phyloP scores from a whole-genome alignment of 192 early-diverging fungal genomes.

The Coemansia sp. region DNA sequence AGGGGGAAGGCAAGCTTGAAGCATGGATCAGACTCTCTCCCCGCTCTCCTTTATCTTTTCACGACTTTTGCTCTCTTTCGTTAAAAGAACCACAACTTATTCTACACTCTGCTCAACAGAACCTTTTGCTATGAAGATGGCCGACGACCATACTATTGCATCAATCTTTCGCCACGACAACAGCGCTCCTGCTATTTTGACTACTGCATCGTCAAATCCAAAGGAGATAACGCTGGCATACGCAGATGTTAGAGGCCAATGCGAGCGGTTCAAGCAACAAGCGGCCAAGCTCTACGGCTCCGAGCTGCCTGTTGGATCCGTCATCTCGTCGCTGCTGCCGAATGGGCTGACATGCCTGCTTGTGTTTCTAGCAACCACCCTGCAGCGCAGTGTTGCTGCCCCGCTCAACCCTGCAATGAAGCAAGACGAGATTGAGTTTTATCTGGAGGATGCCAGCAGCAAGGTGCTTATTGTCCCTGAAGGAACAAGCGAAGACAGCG shows the following conservation, averaged over 20 bases:
- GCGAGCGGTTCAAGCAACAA: constrained; percentile 42
- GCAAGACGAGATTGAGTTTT: constrained; percentile 71
- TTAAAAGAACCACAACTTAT: not conserved
- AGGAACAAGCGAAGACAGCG: constrained; percentile 51
- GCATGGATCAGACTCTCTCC: too few species aligned
- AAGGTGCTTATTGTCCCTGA: constrained; percentile 64
- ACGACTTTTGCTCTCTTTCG: not conserved
- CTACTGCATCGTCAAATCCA: constrained; percentile 47
- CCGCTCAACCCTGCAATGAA: constrained; percentile 72
- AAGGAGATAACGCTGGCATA: constrained; percentile 35
- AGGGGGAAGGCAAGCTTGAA: too few species aligned
- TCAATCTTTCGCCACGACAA: constrained; percentile 33
- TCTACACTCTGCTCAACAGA: not conserved
- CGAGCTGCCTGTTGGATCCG: constrained; percentile 36
- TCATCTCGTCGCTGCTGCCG: constrained; percentile 61
- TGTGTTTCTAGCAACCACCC: constrained; percentile 64
- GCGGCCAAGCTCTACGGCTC: constrained; percentile 25
- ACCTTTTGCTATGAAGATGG: not conserved
- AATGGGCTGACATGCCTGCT: constrained; percentile 69
- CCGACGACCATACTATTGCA: constrained; percentile 33
- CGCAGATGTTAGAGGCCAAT: constrained; percentile 44
- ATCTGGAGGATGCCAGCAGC: constrained; percentile 67
- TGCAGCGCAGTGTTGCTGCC: constrained; percentile 63
- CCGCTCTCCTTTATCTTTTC: too few species aligned
- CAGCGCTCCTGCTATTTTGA: constrained; percentile 34